A percentile compares a stretch with the other conserved stretches of the same genome.
These are phyloP conservation scores for Atkinsonella hypoxylon DNA, from an alignment of 2,329 filamentous ascomycete species.

Conservation along the genomic window DNA sequence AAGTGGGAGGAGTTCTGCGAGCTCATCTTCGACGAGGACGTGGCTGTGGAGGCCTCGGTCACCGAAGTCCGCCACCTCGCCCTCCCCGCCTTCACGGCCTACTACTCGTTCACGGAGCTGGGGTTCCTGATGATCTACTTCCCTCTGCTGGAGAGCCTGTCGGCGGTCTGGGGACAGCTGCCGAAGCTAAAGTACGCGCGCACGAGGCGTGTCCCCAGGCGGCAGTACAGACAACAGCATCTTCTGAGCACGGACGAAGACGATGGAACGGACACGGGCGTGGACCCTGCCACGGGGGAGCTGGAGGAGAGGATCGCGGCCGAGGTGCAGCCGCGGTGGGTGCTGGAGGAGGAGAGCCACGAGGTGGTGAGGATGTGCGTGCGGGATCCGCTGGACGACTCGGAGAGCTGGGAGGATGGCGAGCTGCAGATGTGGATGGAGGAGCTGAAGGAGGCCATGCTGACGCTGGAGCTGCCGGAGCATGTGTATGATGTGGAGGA, in stretches of 20 bases:
- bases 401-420: slow-evolving; percentile 7
- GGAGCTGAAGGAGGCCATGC: slow-evolving; percentile 8
- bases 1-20: slow-evolving; percentile 11
- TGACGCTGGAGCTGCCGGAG: slow-evolving; percentile 4
- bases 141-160: slow-evolving; percentile 11
- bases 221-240: not conserved
- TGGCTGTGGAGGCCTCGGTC: slow-evolving; percentile 1
- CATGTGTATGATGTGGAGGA: slow-evolving; percentile 5
- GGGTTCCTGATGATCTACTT: slow-evolving; percentile 7
- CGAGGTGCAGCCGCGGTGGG: slow-evolving; percentile 7
- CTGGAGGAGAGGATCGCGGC: slow-evolving; percentile 2
- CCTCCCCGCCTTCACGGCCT: slow-evolving; percentile 15
- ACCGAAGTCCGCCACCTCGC: slow-evolving; percentile 12
- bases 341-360: slow-evolving; percentile 5
- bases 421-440: slow-evolving; percentile 10
- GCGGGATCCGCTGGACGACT: slow-evolving; percentile 1
- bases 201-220: not conserved
- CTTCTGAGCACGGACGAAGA: not conserved
- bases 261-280: slow-evolving; percentile 1
- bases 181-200: slow-evolving; percentile 6
- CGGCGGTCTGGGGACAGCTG: slow-evolving; percentile 13
- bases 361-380: slow-evolving; percentile 10
- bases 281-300: slow-evolving; percentile 1
- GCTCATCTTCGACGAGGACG: slow-evolving; percentile 1
- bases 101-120: slow-evolving; percentile 13